These are phyloP conservation scores for Ustilago hordei DNA, from an alignment of 1,284 basidiomycete species.

Conservation along the genomic window DNA sequence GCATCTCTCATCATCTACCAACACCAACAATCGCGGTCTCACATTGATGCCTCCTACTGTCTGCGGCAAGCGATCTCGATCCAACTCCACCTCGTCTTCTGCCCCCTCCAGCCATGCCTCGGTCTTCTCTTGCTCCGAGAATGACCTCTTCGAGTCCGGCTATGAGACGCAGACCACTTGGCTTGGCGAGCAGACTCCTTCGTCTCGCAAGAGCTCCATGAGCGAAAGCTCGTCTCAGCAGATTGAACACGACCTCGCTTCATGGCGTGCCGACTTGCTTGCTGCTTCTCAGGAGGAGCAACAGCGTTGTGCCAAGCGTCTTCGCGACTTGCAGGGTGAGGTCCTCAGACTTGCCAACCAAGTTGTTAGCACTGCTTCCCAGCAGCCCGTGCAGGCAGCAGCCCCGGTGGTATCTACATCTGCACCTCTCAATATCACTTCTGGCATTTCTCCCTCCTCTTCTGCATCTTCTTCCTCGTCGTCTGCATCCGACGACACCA, in stretches of 20 bases:
- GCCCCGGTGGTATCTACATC: constrained; percentile 6
- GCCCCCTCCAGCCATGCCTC: constrained; percentile 46
- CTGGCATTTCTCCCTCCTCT: constrained; percentile 28
- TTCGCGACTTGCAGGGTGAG: constrained; percentile 35
- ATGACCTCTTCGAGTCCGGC: constrained; percentile 24
- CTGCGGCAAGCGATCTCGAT: constrained; percentile 49
- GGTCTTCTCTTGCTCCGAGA: constrained; percentile 41
- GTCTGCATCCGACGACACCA: constrained; percentile 27
- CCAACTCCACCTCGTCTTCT: constrained; percentile 44
- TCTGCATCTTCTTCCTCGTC: constrained; percentile 34
- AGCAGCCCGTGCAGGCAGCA: constrained; percentile 10
- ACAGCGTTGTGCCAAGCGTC: constrained; percentile 38
- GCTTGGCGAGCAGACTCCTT: constrained; percentile 36
- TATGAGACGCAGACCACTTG: constrained; percentile 44
- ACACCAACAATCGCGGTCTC: background rate
- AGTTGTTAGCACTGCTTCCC: constrained; percentile 20
- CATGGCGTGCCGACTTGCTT: constrained; percentile 36
- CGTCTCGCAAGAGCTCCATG: constrained; percentile 43
- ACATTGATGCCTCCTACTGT: constrained; percentile 18
- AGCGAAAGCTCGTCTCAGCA: constrained; percentile 22
- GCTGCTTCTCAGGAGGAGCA: constrained; percentile 24
- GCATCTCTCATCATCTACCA: constrained; percentile 14
- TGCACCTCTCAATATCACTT: constrained; percentile 1
- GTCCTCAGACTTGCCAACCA: constrained; percentile 41
- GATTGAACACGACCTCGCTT: constrained; percentile 29